Conservation (phyloP, 2,329 filamentous ascomycete species). For the Aspergillus quadricinctus region DNA sequence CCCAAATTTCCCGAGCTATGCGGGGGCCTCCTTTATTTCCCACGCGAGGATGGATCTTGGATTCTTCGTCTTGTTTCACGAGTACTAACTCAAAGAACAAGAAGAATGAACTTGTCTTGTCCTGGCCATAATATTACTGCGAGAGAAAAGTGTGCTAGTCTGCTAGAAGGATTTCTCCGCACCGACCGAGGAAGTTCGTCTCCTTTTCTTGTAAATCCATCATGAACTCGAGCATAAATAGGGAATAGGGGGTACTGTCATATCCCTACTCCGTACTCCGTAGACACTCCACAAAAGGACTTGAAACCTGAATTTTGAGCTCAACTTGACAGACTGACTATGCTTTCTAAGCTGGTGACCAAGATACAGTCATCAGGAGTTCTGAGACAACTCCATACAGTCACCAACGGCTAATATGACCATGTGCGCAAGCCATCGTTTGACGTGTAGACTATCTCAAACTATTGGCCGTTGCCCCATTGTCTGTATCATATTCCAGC, state of each 20-base stretch:
- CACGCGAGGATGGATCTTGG: conserved; percentile 14
- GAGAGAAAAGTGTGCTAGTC: not conserved
- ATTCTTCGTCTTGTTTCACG: not conserved
- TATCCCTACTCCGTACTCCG: too few relatives aligned
- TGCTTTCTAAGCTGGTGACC: too few relatives aligned
- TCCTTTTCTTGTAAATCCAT: too few relatives aligned
- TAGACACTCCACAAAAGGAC: too few relatives aligned
- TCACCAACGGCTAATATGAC: not conserved
- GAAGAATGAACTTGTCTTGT: not conserved
- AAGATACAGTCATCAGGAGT: not conserved
- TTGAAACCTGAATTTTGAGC: too few relatives aligned
- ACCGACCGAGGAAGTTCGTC: too few relatives aligned
- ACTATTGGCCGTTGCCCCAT: not conserved
- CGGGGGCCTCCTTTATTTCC: conserved; percentile 3
- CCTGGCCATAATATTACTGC: not conserved
- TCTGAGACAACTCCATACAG: not conserved
- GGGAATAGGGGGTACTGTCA: too few relatives aligned
- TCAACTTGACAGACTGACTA: not conserved
- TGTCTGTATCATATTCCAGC: not conserved
- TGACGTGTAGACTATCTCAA: not conserved
- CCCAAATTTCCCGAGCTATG: not conserved
- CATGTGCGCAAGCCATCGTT: not conserved
- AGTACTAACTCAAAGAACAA: not conserved
- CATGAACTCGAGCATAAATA: too few relatives aligned
- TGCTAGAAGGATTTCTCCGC: not conserved